These are phyloP conservation scores for Globisporangium spinosum DNA, from an alignment of 352 stramenopile species.

Conservation along the genomic window DNA sequence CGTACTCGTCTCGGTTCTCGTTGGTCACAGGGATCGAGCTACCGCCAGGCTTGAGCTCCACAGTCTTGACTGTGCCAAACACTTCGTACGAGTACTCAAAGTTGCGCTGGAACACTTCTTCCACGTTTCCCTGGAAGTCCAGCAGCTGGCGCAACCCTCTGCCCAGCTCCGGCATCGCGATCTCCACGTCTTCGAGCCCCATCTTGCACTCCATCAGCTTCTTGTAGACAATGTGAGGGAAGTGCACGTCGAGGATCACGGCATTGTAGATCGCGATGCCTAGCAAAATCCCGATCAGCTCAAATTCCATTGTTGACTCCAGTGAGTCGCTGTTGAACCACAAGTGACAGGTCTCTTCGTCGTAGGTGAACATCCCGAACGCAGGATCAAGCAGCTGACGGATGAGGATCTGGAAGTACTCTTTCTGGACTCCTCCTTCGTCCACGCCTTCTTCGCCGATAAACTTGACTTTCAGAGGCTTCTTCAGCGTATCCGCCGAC, in stretches of 20 bases:
- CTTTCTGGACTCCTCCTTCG: constrained; percentile 76
- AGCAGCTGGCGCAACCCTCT: constrained; percentile 62
- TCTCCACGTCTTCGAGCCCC: constrained; percentile 56
- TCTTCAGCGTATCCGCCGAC: constrained; percentile 64
- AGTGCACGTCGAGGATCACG: constrained; percentile 80
- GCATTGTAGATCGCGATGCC: constrained; percentile 84
- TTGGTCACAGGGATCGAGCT: constrained; percentile 60
- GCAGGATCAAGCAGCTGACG: constrained; percentile 65
- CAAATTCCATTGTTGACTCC: constrained; percentile 82
- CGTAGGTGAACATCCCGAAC: constrained; percentile 80
- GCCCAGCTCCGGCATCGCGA: constrained; percentile 51
- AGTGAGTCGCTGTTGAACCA: constrained; percentile 84
- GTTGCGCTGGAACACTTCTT: constrained; percentile 63
- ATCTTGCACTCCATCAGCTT: constrained; percentile 61
- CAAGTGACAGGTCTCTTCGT: constrained; percentile 61
- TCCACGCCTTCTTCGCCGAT: constrained; percentile 79
- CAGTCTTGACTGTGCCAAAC: constrained; percentile 73
- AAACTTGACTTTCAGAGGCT: constrained; percentile 83
- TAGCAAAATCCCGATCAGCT: constrained; percentile 80
- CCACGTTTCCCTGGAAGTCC: constrained; percentile 64
- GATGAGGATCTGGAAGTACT: constrained; percentile 84
- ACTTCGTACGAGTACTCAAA: constrained; percentile 84
- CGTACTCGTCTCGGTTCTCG: constrained; percentile 67
- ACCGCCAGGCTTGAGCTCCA: constrained; percentile 66
- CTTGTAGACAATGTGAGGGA: constrained; percentile 82